phyloP scores from a whole-genome alignment of 2,329 filamentous ascomycete genomes.

The Phyllosticta ampelicida region DNA sequence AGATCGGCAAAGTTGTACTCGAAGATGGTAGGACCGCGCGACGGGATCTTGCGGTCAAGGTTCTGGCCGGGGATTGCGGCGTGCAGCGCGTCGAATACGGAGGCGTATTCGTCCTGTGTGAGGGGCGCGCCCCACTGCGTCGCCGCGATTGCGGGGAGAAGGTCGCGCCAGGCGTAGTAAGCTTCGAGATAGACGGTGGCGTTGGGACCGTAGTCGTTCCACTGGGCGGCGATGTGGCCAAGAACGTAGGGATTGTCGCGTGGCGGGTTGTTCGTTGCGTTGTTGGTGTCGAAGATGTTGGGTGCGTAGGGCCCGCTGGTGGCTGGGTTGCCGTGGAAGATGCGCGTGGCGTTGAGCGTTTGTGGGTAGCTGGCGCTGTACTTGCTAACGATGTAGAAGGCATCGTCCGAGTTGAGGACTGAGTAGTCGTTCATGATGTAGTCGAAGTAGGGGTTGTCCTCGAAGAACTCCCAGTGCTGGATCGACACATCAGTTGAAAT shows the following conservation, averaged over 20 bases:
- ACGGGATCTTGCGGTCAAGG: constrained; percentile 25
- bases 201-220: constrained; percentile 41
- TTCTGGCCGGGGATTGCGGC: constrained; percentile 36
- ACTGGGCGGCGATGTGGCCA: constrained; percentile 28
- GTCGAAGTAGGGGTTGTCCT: constrained; percentile 36
- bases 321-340: constrained; percentile 32
- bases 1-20: constrained; percentile 23
- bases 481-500: constrained; percentile 32
- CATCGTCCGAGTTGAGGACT: constrained; percentile 39
- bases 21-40: constrained; percentile 20
- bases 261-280: constrained; percentile 38
- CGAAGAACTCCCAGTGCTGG: constrained; percentile 41
- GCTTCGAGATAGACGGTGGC: constrained; percentile 39
- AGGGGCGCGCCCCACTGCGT: constrained; percentile 33
- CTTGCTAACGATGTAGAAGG: constrained; percentile 42
- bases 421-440: constrained; percentile 29
- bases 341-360: constrained; percentile 35
- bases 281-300: constrained; percentile 40
- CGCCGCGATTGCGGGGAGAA: constrained; percentile 35
- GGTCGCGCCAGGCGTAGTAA: constrained; percentile 37
- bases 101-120: constrained; percentile 4
- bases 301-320: constrained; percentile 37
- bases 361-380: constrained; percentile 38
- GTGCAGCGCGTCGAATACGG: constrained; percentile 15
- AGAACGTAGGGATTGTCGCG: constrained; percentile 31